Base-by-base conservation (phyloP, 1,139 yeast genomes). In the Pichia sp. region DNA sequence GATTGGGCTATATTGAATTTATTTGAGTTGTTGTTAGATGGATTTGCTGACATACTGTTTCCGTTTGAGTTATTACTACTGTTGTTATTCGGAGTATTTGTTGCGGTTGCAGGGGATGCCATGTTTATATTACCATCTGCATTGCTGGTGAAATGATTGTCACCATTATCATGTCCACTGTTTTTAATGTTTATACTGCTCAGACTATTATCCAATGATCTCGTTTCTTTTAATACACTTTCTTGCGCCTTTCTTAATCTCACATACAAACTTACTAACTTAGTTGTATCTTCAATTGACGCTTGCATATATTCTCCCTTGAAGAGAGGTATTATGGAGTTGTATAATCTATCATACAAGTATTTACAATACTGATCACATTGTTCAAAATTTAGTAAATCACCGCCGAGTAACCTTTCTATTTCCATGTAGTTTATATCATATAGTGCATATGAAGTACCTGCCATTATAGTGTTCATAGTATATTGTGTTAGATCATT, bases 201-300 rank as follows among this genome's bases (percentile, higher is more conserved):
- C 3, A 32, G 17, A 32, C 18, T 32, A 15, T n/a, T n/a, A 15
- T 32, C 34, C 17, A 32, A 32, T 14, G 18, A 32, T 17, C 9
- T 24, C 2, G 15, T 9, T 12, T 38, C 38, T 9, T 42, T 4
- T 28, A 28, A 28, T 20, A 8, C 17, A 11, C 21, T 32, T 22
- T 51, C 55, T 42, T 42, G 56, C 7, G 28, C 31, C 33, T 50
- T 50, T 42, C 56, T 38, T 66, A 68, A 46, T 68, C 44, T 69
- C 24, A 78, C 53, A 59, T 76, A 79, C 49, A 76, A 62, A 21
- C 70, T 64, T 1, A 79, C 73, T 42, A 79, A 64, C 40, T 70
- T 72, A 57, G 78, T 79, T 38, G 77, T 63, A 57, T 80, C 84
- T 52, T 81, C 86, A 6, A 81, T 72, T 0, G 85, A 81, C 0